Evolutionary conservation across 331 rosid genomes (phyloP).

Genomic region (Rosa hybrid): DNA sequence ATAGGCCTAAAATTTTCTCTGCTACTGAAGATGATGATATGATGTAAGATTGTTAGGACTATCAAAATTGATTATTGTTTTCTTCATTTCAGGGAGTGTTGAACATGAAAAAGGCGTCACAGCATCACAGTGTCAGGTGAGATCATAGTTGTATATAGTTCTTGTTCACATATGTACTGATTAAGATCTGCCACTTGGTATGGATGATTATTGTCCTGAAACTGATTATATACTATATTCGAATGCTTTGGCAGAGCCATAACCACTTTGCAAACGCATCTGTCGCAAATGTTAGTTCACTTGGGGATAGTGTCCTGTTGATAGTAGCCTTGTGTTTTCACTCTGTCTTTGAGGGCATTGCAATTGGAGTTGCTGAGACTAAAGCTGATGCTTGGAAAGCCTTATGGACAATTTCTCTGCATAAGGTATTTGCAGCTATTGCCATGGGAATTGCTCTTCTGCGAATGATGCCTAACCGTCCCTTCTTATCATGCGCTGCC

Average conservation of each 20-base stretch:
- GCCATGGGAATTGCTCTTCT: conserved; percentile 97
- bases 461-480: conserved; percentile 70
- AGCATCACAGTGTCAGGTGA: conserved; percentile 7
- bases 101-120: not conserved
- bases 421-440: conserved; percentile 88
- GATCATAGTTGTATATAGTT: not conserved
- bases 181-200: not conserved
- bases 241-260: conserved; percentile 37
- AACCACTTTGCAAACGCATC: conserved; percentile 22
- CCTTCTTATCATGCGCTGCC: conserved; percentile 58
- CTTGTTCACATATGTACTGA: not conserved
- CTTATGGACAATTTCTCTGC: conserved; percentile 86
- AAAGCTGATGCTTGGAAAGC: conserved; percentile 81
- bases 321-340: conserved; percentile 81
- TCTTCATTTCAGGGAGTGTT: not conserved
- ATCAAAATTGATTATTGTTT: not conserved
- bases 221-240: conserved; percentile 12
- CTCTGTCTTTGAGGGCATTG: conserved; percentile 85
- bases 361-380: conserved; percentile 68
- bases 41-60: not conserved
- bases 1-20: not conserved
- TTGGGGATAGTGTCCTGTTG: conserved; percentile 68
- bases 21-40: not conserved
- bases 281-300: conserved; percentile 37
- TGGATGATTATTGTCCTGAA: not conserved